A percentile compares a stretch with the other conserved stretches of the same genome.
Conservation (phyloP, 1,284 basidiomycete species). For the Hemileia vastatrix region DNA sequence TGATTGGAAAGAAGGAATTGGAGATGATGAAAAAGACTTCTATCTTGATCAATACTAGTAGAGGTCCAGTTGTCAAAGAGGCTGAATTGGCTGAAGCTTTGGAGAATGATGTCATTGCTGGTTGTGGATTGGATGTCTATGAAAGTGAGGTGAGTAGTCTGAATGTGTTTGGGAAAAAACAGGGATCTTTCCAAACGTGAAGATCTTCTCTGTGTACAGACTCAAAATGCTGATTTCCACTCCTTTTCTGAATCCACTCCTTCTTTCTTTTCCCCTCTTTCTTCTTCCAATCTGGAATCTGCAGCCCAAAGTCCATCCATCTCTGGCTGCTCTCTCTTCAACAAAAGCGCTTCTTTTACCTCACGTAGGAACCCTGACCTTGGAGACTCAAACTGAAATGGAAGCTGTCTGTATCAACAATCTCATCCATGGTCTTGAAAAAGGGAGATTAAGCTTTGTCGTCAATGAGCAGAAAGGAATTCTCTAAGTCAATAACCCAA, state of each 20-base stretch:
- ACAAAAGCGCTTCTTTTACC: conserved; percentile 31
- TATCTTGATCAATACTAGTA: conserved; percentile 49
- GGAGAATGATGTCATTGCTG: conserved; percentile 27
- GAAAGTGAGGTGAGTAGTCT: conserved; percentile 36
- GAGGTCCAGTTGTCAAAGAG: conserved; percentile 49
- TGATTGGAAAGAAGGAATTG: conserved; percentile 46
- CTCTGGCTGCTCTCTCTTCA: conserved; percentile 28
- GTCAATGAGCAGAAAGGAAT: conserved; percentile 39
- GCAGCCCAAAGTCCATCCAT: conserved; percentile 30
- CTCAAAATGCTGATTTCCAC: not conserved
- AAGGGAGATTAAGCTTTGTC: conserved; percentile 36
- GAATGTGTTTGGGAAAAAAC: conserved; percentile 27
- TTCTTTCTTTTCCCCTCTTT: not conserved
- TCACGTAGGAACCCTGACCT: conserved; percentile 39
- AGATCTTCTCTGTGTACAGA: not conserved
- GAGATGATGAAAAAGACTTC: conserved; percentile 43
- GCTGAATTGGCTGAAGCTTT: conserved; percentile 30
- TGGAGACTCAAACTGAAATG: conserved; percentile 44
- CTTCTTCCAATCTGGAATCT: not conserved
- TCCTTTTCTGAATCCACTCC: too few relatives aligned
- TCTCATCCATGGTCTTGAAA: conserved; percentile 35
- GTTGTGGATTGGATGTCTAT: conserved; percentile 37
- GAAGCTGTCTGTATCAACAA: conserved; percentile 42
- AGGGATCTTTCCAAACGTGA: too few relatives aligned
- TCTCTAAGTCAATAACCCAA: too few relatives aligned